Conservation (phyloP, 345 rosid species). For the Syzygium oleosum region DNA sequence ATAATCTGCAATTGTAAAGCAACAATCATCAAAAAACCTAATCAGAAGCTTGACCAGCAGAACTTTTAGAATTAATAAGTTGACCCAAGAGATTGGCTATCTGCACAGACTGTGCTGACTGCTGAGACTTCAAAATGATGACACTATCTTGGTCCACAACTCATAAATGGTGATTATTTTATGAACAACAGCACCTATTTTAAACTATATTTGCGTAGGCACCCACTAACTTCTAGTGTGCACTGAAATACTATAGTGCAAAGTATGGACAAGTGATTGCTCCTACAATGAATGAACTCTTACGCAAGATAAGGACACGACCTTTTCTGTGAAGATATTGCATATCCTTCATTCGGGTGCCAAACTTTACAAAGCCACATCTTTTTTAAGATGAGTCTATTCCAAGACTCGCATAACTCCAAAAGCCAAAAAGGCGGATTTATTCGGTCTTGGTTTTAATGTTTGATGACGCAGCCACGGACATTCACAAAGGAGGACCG, state of each 20-base stretch:
- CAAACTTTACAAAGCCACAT: conserved; percentile 1
- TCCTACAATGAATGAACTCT: neutral
- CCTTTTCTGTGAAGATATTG: neutral
- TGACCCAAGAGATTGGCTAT: neutral
- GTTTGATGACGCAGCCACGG: neutral
- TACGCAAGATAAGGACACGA: neutral
- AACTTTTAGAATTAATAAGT: neutral
- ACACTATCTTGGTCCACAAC: neutral
- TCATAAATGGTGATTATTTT: neutral
- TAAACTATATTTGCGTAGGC: neutral
- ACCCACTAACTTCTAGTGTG: neutral
- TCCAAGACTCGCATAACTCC: neutral
- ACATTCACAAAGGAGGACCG: neutral
- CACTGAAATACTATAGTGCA: neutral
- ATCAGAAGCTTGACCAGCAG: neutral
- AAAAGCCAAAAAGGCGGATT: neutral
- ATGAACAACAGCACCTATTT: neutral
- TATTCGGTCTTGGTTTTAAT: neutral
- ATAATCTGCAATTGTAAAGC: neutral
- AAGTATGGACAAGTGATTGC: neutral
- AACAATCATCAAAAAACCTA: neutral
- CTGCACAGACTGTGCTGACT: neutral
- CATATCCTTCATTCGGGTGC: neutral
- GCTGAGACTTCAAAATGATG: neutral
- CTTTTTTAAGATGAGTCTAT: neutral